These are phyloP conservation scores for Solanum verrucosum DNA, from an alignment of 257 asterid genomes.

Conservation along the genomic window DNA sequence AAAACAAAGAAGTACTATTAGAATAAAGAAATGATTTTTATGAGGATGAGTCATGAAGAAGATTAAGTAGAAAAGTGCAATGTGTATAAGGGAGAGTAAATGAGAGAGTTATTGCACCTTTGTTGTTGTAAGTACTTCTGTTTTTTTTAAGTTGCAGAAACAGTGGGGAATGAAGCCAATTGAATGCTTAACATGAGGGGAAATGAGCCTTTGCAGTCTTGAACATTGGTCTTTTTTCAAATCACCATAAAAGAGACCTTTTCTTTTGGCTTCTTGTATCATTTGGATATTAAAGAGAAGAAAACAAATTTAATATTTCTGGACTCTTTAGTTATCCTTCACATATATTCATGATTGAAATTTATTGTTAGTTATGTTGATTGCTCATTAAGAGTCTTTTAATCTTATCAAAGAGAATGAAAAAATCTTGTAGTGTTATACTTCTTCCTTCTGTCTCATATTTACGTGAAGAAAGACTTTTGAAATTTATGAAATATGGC, in stretches of 20 bases:
- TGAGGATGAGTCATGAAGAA: constrained; percentile 19
- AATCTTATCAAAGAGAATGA: not conserved
- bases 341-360: not conserved
- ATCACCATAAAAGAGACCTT: not conserved
- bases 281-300: not conserved
- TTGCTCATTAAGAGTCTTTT: not conserved
- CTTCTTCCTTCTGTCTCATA: not conserved
- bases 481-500: too few relatives aligned
- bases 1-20: not conserved
- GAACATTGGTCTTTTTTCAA: not conserved
- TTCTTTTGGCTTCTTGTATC: not conserved
- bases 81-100: not conserved
- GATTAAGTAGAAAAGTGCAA: constrained; percentile 2
- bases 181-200: constrained; percentile 36
- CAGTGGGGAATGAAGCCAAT: constrained; percentile 10
- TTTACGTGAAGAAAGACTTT: not conserved
- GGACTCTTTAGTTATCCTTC: not conserved
- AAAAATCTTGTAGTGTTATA: too few relatives aligned
- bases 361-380: not conserved
- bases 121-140: not conserved
- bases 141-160: constrained; percentile 5
- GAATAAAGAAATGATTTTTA: not conserved
- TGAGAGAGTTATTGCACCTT: constrained; percentile 13
- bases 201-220: constrained; percentile 25
- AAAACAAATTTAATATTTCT: not conserved